Conservation (phyloP, 345 rosid species). For the Tarenaya hassleriana region DNA sequence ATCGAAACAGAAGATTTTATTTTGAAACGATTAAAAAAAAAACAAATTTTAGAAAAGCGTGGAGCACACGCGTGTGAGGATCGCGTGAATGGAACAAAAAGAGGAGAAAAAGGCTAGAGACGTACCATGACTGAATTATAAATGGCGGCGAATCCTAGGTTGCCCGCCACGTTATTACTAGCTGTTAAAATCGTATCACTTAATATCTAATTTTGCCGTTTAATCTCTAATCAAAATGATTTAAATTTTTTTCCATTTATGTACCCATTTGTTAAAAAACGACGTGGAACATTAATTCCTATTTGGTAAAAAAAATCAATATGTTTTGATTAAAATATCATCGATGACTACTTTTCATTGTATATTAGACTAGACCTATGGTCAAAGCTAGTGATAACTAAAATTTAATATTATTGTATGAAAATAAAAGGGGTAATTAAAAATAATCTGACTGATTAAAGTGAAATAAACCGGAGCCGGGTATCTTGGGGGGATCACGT, state of each 20-base stretch:
- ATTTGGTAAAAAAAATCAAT: too few relatives aligned
- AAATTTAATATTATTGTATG: not conserved
- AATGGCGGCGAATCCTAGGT: constrained; percentile 80
- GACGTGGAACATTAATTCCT: too few relatives aligned
- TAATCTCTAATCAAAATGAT: not conserved
- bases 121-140: constrained; percentile 44
- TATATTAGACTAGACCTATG: too few relatives aligned
- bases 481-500: constrained; percentile 92
- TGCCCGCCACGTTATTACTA: constrained; percentile 64
- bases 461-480: constrained; percentile 38
- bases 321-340: too few relatives aligned
- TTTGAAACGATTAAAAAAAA: not conserved
- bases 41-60: constrained; percentile 5
- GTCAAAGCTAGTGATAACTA: not conserved
- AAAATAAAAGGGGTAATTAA: not conserved
- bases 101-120: constrained; percentile 48
- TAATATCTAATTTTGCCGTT: not conserved
- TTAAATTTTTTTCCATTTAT: too few relatives aligned
- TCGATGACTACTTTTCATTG: too few relatives aligned
- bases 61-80: not conserved
- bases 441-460: not conserved
- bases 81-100: constrained; percentile 33
- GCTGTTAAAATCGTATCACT: too few relatives aligned
- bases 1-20: not conserved
- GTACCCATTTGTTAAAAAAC: too few relatives aligned